Percentiles rank a stretch among this genome's conserved stretches.
These are phyloP conservation scores for Trametes meyenii DNA, from an alignment of 768 basidiomycete species.

Conservation along the genomic window DNA sequence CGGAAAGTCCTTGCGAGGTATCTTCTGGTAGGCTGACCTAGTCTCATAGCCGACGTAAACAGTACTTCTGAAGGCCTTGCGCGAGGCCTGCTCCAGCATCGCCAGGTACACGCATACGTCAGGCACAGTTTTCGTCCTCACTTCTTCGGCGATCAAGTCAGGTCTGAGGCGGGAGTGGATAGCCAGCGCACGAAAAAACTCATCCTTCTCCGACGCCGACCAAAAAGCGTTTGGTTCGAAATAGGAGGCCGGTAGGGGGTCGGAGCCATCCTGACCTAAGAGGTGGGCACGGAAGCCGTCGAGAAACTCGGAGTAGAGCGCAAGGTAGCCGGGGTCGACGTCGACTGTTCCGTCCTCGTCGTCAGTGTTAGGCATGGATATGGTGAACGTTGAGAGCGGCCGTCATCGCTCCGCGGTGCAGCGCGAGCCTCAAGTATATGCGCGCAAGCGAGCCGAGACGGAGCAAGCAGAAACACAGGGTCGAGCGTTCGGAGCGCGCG, in stretches of 20 bases:
- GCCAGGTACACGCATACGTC: slow-evolving; percentile 75
- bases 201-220: slow-evolving; percentile 68
- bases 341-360: slow-evolving; percentile 14
- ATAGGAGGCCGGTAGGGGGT: slow-evolving; percentile 39
- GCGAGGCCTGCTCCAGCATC: slow-evolving; percentile 41
- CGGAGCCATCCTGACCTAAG: slow-evolving; percentile 35
- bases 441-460: neutral
- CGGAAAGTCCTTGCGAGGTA: slow-evolving; percentile 42
- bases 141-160: slow-evolving; percentile 70
- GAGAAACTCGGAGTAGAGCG: slow-evolving; percentile 40
- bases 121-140: slow-evolving; percentile 64
- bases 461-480: neutral
- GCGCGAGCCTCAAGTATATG: neutral
- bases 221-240: slow-evolving; percentile 47
- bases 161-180: slow-evolving; percentile 72
- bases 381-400: neutral
- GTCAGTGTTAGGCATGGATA: slow-evolving; percentile 19
- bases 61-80: slow-evolving; percentile 26
- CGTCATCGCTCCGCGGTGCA: slow-evolving; percentile 16
- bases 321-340: slow-evolving; percentile 27
- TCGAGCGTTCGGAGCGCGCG: neutral
- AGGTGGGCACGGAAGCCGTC: slow-evolving; percentile 41
- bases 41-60: slow-evolving; percentile 6
- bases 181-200: slow-evolving; percentile 71
- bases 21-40: neutral